Conservation (phyloP, 2,329 filamentous ascomycete genomes). For the Pseudopithomyces maydicus region DNA sequence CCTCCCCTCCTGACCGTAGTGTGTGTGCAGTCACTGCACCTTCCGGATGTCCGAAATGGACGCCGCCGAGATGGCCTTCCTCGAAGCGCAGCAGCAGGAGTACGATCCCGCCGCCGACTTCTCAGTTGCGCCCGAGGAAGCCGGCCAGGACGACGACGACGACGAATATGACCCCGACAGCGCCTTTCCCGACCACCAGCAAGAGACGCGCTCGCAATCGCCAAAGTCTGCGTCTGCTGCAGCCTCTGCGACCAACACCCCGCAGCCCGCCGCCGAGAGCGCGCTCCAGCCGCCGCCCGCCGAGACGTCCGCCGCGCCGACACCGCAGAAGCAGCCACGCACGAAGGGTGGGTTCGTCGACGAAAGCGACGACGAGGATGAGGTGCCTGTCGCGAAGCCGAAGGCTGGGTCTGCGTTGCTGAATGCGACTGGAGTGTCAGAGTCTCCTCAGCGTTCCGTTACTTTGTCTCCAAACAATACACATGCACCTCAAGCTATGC, state of each 20-base stretch:
- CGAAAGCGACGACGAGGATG: constrained; percentile 65
- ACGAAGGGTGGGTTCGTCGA: constrained; percentile 67
- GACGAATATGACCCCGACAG: constrained; percentile 48
- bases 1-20: constrained; percentile 18
- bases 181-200: constrained; percentile 26
- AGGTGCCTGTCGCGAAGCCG: constrained; percentile 53
- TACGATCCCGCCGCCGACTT: constrained; percentile 47
- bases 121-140: constrained; percentile 50
- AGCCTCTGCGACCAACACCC: constrained; percentile 36
- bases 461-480: constrained; percentile 62
- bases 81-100: constrained; percentile 53
- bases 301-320: constrained; percentile 34
- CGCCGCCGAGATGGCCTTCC: constrained; percentile 59
- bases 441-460: constrained; percentile 59
- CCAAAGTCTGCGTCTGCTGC: constrained; percentile 33
- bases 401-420: constrained; percentile 55
- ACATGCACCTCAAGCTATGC: constrained; percentile 62
- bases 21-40: constrained; percentile 9
- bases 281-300: constrained; percentile 29
- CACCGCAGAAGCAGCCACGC: constrained; percentile 52
- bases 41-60: constrained; percentile 47
- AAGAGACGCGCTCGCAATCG: constrained; percentile 23
- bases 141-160: constrained; percentile 42
- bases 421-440: constrained; percentile 55
- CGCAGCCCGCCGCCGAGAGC: constrained; percentile 25